Conservation (phyloP, 2,329 filamentous ascomycete genomes). For the Arthrobotrys pseudoclavata region DNA sequence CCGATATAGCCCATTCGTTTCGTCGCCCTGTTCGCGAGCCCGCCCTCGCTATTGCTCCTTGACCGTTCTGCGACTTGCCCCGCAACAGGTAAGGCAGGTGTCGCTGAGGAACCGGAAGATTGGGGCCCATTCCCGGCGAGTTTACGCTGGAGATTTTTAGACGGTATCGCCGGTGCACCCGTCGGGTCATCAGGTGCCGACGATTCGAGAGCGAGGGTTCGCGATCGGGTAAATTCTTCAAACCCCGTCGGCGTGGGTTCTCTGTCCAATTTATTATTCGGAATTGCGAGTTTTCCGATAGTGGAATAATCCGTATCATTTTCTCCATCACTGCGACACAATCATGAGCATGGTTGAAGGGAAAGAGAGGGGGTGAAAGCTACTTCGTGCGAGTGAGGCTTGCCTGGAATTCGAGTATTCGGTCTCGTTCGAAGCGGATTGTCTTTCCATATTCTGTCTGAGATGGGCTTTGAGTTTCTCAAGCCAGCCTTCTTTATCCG, state of each 20-base stretch:
- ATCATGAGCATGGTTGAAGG: slow-evolving; percentile 1
- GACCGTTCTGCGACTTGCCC: slow-evolving; percentile 35
- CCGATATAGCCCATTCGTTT: slow-evolving; percentile 59
- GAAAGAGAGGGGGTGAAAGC: background rate
- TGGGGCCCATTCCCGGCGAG: slow-evolving; percentile 16
- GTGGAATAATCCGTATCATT: slow-evolving; percentile 57
- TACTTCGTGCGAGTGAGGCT: slow-evolving; percentile 5
- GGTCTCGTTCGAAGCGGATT: slow-evolving; percentile 47
- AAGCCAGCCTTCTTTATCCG: slow-evolving; percentile 62
- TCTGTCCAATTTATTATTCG: slow-evolving; percentile 7
- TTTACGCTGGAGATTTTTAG: slow-evolving; percentile 56
- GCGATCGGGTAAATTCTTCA: slow-evolving; percentile 30
- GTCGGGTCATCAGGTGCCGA: slow-evolving; percentile 18
- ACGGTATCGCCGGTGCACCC: slow-evolving; percentile 48
- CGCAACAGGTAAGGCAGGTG: background rate
- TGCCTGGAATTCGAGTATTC: slow-evolving; percentile 63
- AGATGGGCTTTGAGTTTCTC: slow-evolving; percentile 62
- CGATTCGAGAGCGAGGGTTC: slow-evolving; percentile 14
- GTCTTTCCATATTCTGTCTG: slow-evolving; percentile 58
- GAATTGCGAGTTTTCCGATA: slow-evolving; percentile 13
- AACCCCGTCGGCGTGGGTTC: background rate
- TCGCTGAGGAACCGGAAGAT: background rate
- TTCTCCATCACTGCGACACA: slow-evolving; percentile 38
- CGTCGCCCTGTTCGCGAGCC: slow-evolving; percentile 48
- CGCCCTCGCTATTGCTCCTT: slow-evolving; percentile 57